Evolutionary conservation across 176 grass and related monocot genomes (phyloP).

Genomic region (Melocanna baccifera): DNA sequence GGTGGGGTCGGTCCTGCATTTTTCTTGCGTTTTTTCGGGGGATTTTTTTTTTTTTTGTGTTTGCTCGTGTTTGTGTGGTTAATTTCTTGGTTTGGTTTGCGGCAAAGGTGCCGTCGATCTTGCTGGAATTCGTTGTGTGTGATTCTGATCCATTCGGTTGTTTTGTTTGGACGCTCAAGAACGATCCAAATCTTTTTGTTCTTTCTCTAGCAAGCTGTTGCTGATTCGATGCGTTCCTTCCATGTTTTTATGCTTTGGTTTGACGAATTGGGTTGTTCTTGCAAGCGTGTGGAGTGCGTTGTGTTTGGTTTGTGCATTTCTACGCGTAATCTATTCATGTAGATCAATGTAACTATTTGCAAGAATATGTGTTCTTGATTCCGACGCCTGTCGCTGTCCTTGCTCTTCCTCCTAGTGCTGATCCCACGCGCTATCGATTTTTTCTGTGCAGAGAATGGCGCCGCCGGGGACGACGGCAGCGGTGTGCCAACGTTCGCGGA

Average conservation of each 20-base stretch:
- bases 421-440: neutral
- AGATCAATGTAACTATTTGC: neutral
- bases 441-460: conserved; percentile 31
- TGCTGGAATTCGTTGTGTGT: conserved; percentile 1
- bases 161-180: neutral
- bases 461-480: conserved; percentile 29
- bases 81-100: neutral
- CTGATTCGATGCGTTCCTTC: conserved; percentile 12
- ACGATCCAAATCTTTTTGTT: conserved; percentile 14
- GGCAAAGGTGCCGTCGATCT: conserved; percentile 20
- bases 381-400: neutral
- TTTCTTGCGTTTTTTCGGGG: conserved; percentile 20
- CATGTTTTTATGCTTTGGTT: neutral
- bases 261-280: neutral
- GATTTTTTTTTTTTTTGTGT: neutral
- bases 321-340: neutral
- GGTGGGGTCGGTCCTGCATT: conserved; percentile 31
- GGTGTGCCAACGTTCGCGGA: conserved; percentile 55
- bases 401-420: conserved; percentile 16
- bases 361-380: conserved; percentile 18
- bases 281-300: neutral
- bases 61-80: neutral
- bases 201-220: neutral
- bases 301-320: neutral
- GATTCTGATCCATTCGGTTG: conserved; percentile 21